Conservation (phyloP, 2,329 filamentous ascomycete genomes). For the Cercospora sp. region DNA sequence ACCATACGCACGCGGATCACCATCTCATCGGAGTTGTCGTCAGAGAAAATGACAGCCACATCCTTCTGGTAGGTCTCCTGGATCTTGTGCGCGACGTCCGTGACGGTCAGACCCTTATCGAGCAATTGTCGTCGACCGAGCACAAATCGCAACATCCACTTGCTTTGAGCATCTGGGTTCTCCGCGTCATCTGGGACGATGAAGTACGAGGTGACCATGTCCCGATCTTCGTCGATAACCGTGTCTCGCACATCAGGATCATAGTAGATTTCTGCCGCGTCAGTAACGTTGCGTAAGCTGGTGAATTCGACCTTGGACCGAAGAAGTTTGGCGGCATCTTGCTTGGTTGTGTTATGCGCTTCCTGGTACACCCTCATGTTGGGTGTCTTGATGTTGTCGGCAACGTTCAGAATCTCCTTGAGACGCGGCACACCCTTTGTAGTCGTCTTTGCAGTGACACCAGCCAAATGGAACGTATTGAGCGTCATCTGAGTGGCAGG, state of each 20-base stretch:
- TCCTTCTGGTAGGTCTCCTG: conserved; percentile 85
- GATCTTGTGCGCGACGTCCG: conserved; percentile 86
- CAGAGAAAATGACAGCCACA: conserved; percentile 91
- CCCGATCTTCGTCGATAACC: conserved; percentile 80
- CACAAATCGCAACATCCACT: conserved; percentile 92
- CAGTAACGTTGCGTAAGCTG: conserved; percentile 85
- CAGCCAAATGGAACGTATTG: conserved; percentile 99
- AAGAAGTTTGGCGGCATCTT: conserved; percentile 80
- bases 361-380: conserved; percentile 91
- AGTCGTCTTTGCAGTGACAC: conserved; percentile 99
- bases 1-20: conserved; percentile 78
- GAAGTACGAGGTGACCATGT: conserved; percentile 97
- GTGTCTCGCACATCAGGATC: conserved; percentile 87
- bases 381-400: conserved; percentile 97
- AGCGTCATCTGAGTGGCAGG: conserved; percentile 99
- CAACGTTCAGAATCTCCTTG: conserved; percentile 98
- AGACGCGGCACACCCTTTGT: conserved; percentile 98
- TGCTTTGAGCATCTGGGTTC: conserved; percentile 67
- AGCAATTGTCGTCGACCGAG: conserved; percentile 92
- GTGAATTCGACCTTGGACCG: conserved; percentile 93
- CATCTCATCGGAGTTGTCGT: conserved; percentile 95
- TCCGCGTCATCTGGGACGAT: conserved; percentile 84
- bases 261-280: conserved; percentile 94
- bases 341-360: conserved; percentile 59
- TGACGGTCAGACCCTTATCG: conserved; percentile 88